Evolutionary conservation across 345 rosid species (phyloP).

Genomic region (Eutrema japonicum): DNA sequence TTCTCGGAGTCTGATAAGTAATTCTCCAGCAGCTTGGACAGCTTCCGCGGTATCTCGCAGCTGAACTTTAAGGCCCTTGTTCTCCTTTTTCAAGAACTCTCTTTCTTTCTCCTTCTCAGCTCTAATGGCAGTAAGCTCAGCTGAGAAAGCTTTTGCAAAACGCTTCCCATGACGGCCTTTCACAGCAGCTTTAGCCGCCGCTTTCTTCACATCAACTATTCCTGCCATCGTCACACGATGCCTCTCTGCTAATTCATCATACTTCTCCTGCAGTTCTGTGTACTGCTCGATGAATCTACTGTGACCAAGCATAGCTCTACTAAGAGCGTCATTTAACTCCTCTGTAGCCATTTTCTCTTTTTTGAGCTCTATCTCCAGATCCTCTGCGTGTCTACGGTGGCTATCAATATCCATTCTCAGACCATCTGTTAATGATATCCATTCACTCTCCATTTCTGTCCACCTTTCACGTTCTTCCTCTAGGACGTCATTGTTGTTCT

Average conservation of each 20-base stretch:
- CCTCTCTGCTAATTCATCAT: slow-evolving; percentile 70
- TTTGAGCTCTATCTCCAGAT: slow-evolving; percentile 67
- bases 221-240: slow-evolving; percentile 82
- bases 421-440: slow-evolving; percentile 96
- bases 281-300: slow-evolving; percentile 95
- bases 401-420: slow-evolving; percentile 80
- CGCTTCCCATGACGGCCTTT: slow-evolving; percentile 72
- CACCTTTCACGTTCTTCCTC: slow-evolving; percentile 84
- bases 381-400: slow-evolving; percentile 73
- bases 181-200: slow-evolving; percentile 76
- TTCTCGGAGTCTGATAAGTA: slow-evolving; percentile 83
- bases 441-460: slow-evolving; percentile 98
- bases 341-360: slow-evolving; percentile 68
- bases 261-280: slow-evolving; percentile 80
- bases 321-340: slow-evolving; percentile 84
- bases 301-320: slow-evolving; percentile 85
- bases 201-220: slow-evolving; percentile 82
- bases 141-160: slow-evolving; percentile 73
- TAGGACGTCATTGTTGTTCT: slow-evolving; percentile 55
- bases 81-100: slow-evolving; percentile 77
- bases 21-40: slow-evolving; percentile 97
- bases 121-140: slow-evolving; percentile 79
- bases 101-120: slow-evolving; percentile 84
- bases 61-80: slow-evolving; percentile 76
- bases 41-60: slow-evolving; percentile 95